A percentile compares a stretch with the other conserved stretches of the same genome.
phyloP scores from a whole-genome alignment of 306 rosid species.

The Neltuma alba region DNA sequence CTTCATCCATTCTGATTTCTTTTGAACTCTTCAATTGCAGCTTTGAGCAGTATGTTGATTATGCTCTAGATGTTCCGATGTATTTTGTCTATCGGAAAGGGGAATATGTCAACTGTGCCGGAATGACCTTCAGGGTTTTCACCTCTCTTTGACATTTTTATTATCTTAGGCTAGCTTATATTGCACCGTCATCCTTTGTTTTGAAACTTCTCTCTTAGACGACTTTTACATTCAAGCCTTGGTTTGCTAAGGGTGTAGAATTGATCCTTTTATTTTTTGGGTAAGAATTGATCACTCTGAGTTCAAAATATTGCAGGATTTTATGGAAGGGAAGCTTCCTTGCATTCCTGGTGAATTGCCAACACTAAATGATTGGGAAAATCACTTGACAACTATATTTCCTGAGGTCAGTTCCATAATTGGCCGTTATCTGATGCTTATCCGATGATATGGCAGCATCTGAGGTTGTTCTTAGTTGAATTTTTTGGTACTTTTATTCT shows the following conservation, averaged over 20 bases:
- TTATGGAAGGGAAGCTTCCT: slow-evolving; percentile 83
- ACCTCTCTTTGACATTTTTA: slow-evolving; percentile 48
- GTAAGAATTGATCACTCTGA: slow-evolving; percentile 24
- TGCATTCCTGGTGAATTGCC: slow-evolving; percentile 92
- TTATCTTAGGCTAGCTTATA: slow-evolving; percentile 39
- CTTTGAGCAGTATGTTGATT: slow-evolving; percentile 94
- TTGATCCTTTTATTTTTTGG: neutral
- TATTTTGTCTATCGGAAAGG: slow-evolving; percentile 85
- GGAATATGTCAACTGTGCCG: slow-evolving; percentile 84
- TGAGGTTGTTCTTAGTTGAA: slow-evolving; percentile 7
- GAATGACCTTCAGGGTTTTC: slow-evolving; percentile 92
- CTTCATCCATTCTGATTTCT: slow-evolving; percentile 4
- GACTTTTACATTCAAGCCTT: neutral
- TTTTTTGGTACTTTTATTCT: slow-evolving; percentile 7
- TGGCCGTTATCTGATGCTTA: slow-evolving; percentile 27
- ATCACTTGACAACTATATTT: slow-evolving; percentile 94
- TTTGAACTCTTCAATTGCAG: slow-evolving; percentile 50
- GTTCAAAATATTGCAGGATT: slow-evolving; percentile 67
- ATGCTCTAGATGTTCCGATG: slow-evolving; percentile 99
- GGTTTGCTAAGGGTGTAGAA: slow-evolving; percentile 22
- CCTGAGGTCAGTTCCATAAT: slow-evolving; percentile 72
- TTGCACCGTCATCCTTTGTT: slow-evolving; percentile 11
- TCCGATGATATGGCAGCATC: slow-evolving; percentile 28
- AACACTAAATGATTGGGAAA: slow-evolving; percentile 95
- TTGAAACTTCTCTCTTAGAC: slow-evolving; percentile 14